Percentiles rank a stretch among this genome's conserved stretches.
Evolutionary conservation across 176 grass and related monocot species (phyloP).

Genomic region (Hordeum vulgare): DNA sequence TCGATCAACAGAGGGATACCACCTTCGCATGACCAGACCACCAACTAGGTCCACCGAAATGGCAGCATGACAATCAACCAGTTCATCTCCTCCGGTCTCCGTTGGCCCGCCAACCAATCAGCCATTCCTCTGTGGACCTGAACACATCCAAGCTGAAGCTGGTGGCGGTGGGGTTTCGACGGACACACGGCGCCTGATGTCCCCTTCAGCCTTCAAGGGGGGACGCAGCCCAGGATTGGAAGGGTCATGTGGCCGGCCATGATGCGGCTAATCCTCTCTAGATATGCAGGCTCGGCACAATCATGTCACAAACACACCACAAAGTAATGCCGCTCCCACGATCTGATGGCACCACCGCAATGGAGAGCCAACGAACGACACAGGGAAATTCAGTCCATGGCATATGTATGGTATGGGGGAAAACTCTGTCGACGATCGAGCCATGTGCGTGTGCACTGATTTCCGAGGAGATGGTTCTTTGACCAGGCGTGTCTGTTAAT

Average conservation of each 20-base stretch:
- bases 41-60: neutral
- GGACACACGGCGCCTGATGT: conserved; percentile 1
- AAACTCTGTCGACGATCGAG: no score
- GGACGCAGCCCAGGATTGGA: neutral
- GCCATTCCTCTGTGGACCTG: neutral
- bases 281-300: neutral
- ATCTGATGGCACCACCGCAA: neutral
- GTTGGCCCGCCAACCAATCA: neutral
- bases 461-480: neutral
- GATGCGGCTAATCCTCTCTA: neutral
- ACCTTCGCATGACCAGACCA: no score
- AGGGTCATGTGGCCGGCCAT: neutral
- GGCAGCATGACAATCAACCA: neutral
- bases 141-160: neutral
- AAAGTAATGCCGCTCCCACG: neutral
- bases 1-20: no score
- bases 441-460: no score
- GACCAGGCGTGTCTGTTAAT: neutral
- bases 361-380: no score
- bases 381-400: no score
- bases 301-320: neutral
- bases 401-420: neutral
- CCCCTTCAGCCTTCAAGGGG: neutral
- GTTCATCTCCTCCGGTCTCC: neutral
- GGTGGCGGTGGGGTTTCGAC: neutral